Evolutionary conservation across 2,329 filamentous ascomycete genomes (phyloP).

Genomic region (Acrocalymma vagum): DNA sequence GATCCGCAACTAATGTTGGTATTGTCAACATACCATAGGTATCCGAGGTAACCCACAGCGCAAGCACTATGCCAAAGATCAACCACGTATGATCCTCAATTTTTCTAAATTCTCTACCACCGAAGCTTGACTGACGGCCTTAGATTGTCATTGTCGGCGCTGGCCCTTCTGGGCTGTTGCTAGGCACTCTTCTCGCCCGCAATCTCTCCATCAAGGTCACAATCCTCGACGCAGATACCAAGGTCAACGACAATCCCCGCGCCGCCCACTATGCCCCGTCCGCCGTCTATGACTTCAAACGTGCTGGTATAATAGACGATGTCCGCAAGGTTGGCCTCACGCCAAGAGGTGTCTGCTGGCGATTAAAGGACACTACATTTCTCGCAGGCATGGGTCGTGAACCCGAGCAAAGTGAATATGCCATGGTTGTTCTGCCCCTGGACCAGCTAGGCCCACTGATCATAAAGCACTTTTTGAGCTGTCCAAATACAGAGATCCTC

Average conservation of each 20-base stretch:
- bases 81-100: slow-evolving; percentile 32
- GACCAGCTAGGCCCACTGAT: slow-evolving; percentile 40
- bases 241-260: slow-evolving; percentile 67
- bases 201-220: slow-evolving; percentile 60
- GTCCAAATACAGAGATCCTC: slow-evolving; percentile 33
- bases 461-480: slow-evolving; percentile 36
- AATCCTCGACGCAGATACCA: slow-evolving; percentile 63
- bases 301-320: slow-evolving; percentile 68
- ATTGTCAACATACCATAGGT: too few relatives aligned
- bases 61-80: slow-evolving; percentile 36
- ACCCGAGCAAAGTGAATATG: slow-evolving; percentile 32
- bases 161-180: slow-evolving; percentile 44
- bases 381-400: slow-evolving; percentile 40
- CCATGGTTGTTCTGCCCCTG: slow-evolving; percentile 41
- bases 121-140: slow-evolving; percentile 14
- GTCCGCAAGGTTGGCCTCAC: slow-evolving; percentile 54
- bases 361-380: slow-evolving; percentile 47
- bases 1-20: too few relatives aligned
- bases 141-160: slow-evolving; percentile 42
- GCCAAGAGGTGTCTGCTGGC: slow-evolving; percentile 55
- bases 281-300: slow-evolving; percentile 65
- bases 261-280: slow-evolving; percentile 69
- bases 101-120: neutral
- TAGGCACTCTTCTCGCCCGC: slow-evolving; percentile 60
- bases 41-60: too few relatives aligned